Conservation (phyloP, 768 basidiomycete genomes). For the Tylopilus felleus region DNA sequence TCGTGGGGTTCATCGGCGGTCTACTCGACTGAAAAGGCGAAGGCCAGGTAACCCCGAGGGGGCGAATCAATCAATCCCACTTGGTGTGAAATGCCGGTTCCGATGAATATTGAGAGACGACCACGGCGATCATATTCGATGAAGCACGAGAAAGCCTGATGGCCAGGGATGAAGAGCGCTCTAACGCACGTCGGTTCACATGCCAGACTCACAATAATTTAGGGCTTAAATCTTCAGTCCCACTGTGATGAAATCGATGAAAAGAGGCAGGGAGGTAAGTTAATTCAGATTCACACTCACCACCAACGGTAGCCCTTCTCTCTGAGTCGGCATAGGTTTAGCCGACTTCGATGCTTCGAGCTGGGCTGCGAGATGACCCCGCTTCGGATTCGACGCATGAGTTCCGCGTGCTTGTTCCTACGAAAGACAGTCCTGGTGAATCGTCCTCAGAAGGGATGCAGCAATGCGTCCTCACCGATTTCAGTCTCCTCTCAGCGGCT, state of each 20-base stretch:
- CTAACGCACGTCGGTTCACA: slow-evolving; percentile 21
- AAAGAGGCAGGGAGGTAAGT: slow-evolving; percentile 21
- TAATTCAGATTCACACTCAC: slow-evolving; percentile 34
- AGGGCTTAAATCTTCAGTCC: slow-evolving; percentile 34
- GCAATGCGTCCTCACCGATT: slow-evolving; percentile 43
- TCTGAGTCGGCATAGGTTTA: slow-evolving; percentile 36
- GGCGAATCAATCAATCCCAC: slow-evolving; percentile 29
- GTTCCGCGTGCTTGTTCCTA: slow-evolving; percentile 44
- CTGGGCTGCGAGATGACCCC: slow-evolving; percentile 42
- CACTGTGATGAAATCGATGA: slow-evolving; percentile 37
- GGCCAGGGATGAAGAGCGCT: slow-evolving; percentile 24
- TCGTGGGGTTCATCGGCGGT: slow-evolving; percentile 27
- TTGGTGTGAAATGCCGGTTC: slow-evolving; percentile 29
- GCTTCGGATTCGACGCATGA: slow-evolving; percentile 43
- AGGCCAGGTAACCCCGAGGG: slow-evolving; percentile 30
- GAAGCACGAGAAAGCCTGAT: slow-evolving; percentile 36
- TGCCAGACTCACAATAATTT: slow-evolving; percentile 23
- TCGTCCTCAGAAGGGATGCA: slow-evolving; percentile 14
- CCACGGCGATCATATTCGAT: slow-evolving; percentile 31
- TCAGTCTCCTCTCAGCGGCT: slow-evolving; percentile 58
- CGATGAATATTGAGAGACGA: slow-evolving; percentile 29
- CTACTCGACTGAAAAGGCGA: slow-evolving; percentile 16
- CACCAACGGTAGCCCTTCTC: slow-evolving; percentile 43
- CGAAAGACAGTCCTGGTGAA: slow-evolving; percentile 19
- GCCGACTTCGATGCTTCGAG: slow-evolving; percentile 38